phyloP scores from a whole-genome alignment of 208 protist species.

The Angomonas ambiguus region DNA sequence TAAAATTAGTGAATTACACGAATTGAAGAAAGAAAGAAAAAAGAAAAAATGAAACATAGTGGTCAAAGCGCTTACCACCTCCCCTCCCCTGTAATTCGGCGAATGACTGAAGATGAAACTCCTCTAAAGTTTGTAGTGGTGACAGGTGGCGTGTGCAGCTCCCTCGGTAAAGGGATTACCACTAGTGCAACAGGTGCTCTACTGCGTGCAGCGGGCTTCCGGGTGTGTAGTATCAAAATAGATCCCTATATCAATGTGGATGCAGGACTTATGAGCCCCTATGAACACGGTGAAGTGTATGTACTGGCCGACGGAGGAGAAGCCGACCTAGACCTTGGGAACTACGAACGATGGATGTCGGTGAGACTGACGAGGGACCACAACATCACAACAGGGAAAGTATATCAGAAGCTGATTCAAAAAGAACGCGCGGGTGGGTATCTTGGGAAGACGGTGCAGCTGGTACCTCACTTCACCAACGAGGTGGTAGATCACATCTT shows the following conservation, averaged over 20 bases:
- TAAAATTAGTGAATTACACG: not conserved
- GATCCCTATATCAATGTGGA: constrained; percentile 99
- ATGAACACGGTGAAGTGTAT: constrained; percentile 98
- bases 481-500: constrained; percentile 89
- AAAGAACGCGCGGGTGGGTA: constrained; percentile 97
- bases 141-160: constrained; percentile 98
- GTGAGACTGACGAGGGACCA: constrained; percentile 93
- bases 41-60: constrained; percentile 25
- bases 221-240: constrained; percentile 98
- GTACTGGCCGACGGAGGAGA: constrained; percentile 98
- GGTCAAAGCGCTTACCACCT: constrained; percentile 75
- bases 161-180: constrained; percentile 97
- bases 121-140: constrained; percentile 95
- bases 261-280: constrained; percentile 92
- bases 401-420: constrained; percentile 95
- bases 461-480: constrained; percentile 94
- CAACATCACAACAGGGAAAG: constrained; percentile 99
- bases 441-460: constrained; percentile 99
- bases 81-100: constrained; percentile 64
- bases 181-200: constrained; percentile 81
- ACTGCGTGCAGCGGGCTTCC: constrained; percentile 83
- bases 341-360: constrained; percentile 99
- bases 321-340: constrained; percentile 97
- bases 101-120: constrained; percentile 22
- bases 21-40: no score